Evolutionary conservation across 139 green algal genomes (phyloP).

Genomic region (Deuterostichococcus epilithicus): DNA sequence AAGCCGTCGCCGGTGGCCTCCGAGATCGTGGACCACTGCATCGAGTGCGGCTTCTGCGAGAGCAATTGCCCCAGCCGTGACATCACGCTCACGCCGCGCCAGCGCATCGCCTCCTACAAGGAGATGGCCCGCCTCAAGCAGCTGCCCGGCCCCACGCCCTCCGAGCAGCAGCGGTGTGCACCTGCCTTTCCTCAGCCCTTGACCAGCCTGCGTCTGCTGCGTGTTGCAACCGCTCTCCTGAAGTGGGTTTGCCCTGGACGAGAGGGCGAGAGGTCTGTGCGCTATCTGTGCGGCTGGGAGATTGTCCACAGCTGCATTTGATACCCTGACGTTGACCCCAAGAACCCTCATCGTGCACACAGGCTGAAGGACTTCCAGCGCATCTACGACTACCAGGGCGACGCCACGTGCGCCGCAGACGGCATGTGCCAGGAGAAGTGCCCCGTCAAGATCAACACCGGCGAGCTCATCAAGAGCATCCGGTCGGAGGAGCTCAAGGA

Average conservation of each 20-base stretch:
- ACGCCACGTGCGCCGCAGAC: constrained; percentile 91
- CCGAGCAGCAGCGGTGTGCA: constrained; percentile 52
- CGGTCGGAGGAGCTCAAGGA: constrained; percentile 58
- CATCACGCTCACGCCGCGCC: constrained; percentile 88
- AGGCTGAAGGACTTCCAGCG: constrained; percentile 63
- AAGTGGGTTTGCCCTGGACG: no score
- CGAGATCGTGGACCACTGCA: constrained; percentile 86
- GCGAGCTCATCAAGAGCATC: constrained; percentile 86
- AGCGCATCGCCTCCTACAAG: constrained; percentile 89
- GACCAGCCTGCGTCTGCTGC: no score
- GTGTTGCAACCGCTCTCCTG: no score
- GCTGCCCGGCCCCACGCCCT: constrained; percentile 29
- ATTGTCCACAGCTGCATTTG: no score
- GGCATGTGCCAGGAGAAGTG: constrained; percentile 99
- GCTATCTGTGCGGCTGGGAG: no score
- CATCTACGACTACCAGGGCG: constrained; percentile 73
- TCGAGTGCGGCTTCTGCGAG: constrained; percentile 99
- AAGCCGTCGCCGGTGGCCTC: constrained; percentile 82
- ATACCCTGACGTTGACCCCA: no score
- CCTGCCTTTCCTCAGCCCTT: background rate
- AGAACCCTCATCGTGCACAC: no score
- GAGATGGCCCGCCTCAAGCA: constrained; percentile 80
- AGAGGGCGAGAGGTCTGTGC: no score
- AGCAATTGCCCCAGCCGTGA: constrained; percentile 93
- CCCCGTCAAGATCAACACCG: constrained; percentile 98